Percentiles rank a stretch among this genome's conserved stretches.
Conservation (phyloP, 1,139 yeast genomes). For the Candida sp. region DNA sequence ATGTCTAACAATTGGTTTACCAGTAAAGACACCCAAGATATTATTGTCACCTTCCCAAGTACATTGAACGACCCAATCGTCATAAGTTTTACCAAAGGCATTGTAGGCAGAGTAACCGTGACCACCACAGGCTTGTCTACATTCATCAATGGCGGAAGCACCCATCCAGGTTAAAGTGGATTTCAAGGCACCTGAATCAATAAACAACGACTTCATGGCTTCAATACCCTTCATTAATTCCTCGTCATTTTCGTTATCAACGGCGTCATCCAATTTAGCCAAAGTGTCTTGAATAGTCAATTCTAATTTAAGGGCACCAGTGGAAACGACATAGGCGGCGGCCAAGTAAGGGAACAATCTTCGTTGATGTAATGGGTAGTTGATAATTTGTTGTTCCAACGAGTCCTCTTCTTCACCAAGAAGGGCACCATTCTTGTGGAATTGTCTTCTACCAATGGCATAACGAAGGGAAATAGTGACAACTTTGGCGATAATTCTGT, state of each 20-base stretch:
- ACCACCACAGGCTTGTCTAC: constrained; percentile 97
- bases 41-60: constrained; percentile 99
- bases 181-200: constrained; percentile 85
- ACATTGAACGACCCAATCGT: constrained; percentile 95
- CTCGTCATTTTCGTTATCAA: constrained; percentile 38
- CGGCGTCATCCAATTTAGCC: constrained; percentile 53
- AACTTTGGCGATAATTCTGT: constrained; percentile 74
- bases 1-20: constrained; percentile 68
- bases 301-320: constrained; percentile 67
- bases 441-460: constrained; percentile 88
- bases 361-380: constrained; percentile 84
- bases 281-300: constrained; percentile 51
- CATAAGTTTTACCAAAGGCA: constrained; percentile 85
- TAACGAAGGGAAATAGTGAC: constrained; percentile 84
- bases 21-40: constrained; percentile 79
- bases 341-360: constrained; percentile 81
- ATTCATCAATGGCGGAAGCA: constrained; percentile 76
- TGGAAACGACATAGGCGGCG: constrained; percentile 72
- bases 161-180: constrained; percentile 90
- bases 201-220: constrained; percentile 73
- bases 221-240: constrained; percentile 49
- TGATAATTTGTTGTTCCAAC: constrained; percentile 64
- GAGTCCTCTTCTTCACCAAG: constrained; percentile 10
- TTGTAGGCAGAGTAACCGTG: constrained; percentile 91
- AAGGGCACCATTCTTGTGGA: constrained; percentile 41